These are phyloP conservation scores for Coniochaeta sp. DNA, from an alignment of 2,329 filamentous ascomycete species.

Conservation along the genomic window DNA sequence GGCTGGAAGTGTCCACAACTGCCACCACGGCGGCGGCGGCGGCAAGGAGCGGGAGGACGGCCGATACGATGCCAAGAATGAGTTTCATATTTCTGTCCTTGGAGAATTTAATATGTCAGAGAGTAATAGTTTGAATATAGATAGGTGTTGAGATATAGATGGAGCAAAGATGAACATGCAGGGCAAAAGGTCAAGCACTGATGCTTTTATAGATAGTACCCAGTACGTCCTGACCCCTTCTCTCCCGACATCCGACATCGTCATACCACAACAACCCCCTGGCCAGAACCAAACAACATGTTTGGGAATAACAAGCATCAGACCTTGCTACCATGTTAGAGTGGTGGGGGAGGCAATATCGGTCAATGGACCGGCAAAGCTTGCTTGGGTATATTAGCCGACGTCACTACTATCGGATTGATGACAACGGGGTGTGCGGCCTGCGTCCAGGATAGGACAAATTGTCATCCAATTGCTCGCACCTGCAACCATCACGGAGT, in stretches of 20 bases:
- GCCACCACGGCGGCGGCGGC: not conserved
- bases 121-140: not conserved
- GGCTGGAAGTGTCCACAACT: not conserved
- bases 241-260: too few relatives aligned
- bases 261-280: too few relatives aligned
- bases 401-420: not conserved
- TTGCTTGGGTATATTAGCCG: not conserved
- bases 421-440: not conserved
- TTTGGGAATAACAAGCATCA: not conserved
- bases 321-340: not conserved
- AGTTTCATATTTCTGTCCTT: not conserved
- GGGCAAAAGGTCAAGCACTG: too few relatives aligned
- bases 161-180: too few relatives aligned
- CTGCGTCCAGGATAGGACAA: not conserved
- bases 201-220: too few relatives aligned
- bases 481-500: not conserved
- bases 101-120: not conserved
- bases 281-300: not conserved
- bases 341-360: not conserved
- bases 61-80: not conserved
- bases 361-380: not conserved
- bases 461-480: not conserved
- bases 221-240: too few relatives aligned
- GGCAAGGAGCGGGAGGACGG: not conserved
- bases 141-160: too few relatives aligned